A percentile compares a stretch with the other conserved stretches of the same genome.
Evolutionary conservation across 192 early-diverging fungal genomes (phyloP).

Genomic region (Podila verticillata): DNA sequence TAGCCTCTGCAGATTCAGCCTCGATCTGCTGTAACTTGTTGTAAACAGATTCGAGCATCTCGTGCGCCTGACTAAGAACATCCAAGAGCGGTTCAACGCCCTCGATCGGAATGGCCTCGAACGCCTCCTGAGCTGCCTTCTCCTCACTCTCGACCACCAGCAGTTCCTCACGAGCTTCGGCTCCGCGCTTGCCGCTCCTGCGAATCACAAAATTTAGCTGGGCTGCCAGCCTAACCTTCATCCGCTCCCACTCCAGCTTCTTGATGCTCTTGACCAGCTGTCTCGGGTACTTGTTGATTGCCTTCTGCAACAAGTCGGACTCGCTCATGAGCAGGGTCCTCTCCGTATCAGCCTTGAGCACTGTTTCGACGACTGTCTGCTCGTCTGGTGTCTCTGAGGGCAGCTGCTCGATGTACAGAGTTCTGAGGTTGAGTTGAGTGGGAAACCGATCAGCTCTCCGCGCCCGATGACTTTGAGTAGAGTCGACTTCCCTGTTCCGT

Average conservation of each 20-base stretch:
- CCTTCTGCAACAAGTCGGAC: constrained; percentile 54
- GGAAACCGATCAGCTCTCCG: constrained; percentile 78
- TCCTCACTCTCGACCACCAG: constrained; percentile 50
- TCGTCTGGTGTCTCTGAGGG: constrained; percentile 59
- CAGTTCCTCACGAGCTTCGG: constrained; percentile 65
- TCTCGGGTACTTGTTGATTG: constrained; percentile 55
- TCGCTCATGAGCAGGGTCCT: constrained; percentile 61
- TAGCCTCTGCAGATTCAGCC: constrained; percentile 68
- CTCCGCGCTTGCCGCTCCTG: constrained; percentile 72
- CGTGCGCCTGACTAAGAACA: constrained; percentile 61
- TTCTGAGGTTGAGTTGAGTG: constrained; percentile 82
- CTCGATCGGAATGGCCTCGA: constrained; percentile 37
- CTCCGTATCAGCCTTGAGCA: constrained; percentile 72
- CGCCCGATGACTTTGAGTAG: constrained; percentile 70
- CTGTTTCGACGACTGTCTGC: constrained; percentile 65
- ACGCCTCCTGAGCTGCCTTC: constrained; percentile 38
- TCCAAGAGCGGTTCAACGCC: constrained; percentile 57
- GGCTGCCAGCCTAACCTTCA: constrained; percentile 50
- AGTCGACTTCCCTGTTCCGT: constrained; percentile 82
- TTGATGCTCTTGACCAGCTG: constrained; percentile 54
- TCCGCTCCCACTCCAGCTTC: constrained; percentile 52
- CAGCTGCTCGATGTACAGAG: constrained; percentile 86
- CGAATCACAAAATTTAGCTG: constrained; percentile 68
- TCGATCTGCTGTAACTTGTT: constrained; percentile 68
- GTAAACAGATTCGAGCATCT: constrained; percentile 66